phyloP scores from a whole-genome alignment of 2,329 filamentous ascomycete species.

The Shiraia sp. region DNA sequence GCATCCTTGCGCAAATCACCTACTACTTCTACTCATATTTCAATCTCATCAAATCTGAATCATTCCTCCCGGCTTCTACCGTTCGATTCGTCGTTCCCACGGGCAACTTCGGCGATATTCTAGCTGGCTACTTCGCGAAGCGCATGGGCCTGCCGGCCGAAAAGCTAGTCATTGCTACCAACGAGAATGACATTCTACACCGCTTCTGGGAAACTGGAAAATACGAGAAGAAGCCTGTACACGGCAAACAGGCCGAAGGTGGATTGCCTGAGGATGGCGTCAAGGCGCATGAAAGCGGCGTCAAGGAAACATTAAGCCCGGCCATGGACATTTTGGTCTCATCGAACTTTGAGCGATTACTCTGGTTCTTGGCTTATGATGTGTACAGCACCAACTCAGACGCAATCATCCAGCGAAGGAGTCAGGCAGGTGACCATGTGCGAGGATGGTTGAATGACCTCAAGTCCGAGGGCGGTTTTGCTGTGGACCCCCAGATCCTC shows the following conservation, averaged over 20 bases:
- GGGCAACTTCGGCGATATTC: constrained; percentile 94
- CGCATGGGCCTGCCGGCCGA: constrained; percentile 86
- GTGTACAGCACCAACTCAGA: constrained; percentile 45
- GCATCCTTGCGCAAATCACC: constrained; percentile 93
- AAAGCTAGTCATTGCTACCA: constrained; percentile 90
- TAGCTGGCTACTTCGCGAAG: constrained; percentile 90
- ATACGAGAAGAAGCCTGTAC: constrained; percentile 81
- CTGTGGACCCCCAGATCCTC: constrained; percentile 75
- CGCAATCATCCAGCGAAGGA: constrained; percentile 49
- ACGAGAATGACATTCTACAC: constrained; percentile 96
- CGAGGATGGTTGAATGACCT: constrained; percentile 76
- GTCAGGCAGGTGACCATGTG: constrained; percentile 71
- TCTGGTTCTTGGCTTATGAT: constrained; percentile 85
- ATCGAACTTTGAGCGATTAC: constrained; percentile 92
- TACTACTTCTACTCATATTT: constrained; percentile 99
- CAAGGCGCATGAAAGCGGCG: constrained; percentile 69
- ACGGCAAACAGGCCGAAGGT: constrained; percentile 60
- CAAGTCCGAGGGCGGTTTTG: constrained; percentile 81
- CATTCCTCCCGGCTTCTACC: constrained; percentile 63
- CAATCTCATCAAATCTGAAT: constrained; percentile 64
- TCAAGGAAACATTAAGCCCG: constrained; percentile 88
- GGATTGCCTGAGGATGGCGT: constrained; percentile 60
- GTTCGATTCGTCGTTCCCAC: constrained; percentile 89
- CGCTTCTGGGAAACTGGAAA: constrained; percentile 89
- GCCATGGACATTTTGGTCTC: constrained; percentile 98